phyloP scores from a whole-genome alignment of 2,329 filamentous ascomycete genomes.

The Cladosporium sp. region DNA sequence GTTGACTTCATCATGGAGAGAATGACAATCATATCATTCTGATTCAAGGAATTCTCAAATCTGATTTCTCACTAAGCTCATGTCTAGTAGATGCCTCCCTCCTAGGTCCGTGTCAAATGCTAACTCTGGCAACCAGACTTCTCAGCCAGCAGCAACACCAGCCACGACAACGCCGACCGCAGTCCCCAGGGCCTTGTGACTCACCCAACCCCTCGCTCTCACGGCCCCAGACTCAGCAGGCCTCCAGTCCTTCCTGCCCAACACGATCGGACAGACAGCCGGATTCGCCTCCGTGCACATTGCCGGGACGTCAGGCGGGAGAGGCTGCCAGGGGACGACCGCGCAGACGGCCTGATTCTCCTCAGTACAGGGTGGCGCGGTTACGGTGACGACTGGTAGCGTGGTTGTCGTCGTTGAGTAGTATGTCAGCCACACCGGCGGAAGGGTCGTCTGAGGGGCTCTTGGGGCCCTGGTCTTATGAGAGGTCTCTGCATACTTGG shows the following conservation, averaged over 20 bases:
- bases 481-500: no score
- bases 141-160: no score
- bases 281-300: background rate
- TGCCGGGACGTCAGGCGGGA: background rate
- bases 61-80: no score
- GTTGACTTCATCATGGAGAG: no score
- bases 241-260: background rate
- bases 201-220: background rate
- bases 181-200: no score
- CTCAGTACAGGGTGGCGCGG: background rate
- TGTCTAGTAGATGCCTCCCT: no score
- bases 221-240: background rate
- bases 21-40: no score
- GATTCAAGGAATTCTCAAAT: no score
- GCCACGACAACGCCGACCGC: no score
- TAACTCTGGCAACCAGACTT: no score
- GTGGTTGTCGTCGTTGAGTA: background rate
- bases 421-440: background rate
- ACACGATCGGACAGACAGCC: background rate
- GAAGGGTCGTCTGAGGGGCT: background rate
- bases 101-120: no score
- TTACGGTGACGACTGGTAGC: background rate
- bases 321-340: background rate
- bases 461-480: no score
- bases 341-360: background rate